Evolutionary conservation across 495 filamentous ascomycete genomes (phyloP), one percentile per base, ranked within the genome.

Genomic region (Xylaria venustula): DNA sequence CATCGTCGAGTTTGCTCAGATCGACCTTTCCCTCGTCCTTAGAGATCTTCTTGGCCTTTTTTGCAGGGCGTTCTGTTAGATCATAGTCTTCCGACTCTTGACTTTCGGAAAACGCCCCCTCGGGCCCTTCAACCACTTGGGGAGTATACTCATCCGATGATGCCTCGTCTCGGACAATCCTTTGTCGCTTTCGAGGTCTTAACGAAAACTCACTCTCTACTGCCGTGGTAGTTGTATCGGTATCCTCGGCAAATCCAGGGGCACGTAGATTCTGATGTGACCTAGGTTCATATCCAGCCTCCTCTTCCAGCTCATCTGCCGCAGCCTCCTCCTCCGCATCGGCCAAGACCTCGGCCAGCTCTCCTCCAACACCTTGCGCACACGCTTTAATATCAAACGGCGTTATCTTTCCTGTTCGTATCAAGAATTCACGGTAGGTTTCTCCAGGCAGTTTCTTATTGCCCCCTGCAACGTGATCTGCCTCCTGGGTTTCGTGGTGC

Each of bases 381-480:
- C 79, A 80, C 44, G 81, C 79, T 66, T 93, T 81, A 52, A 86
- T 87, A 2, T 92, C 88, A 60, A 98, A 98, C 0, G 94, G 94
- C 0, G 94, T 98, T 65, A 98, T 98, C 73, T 98, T 97, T 53
- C 94, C 94, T 0, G 93, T 98, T 6, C 94, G 84, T 34, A 98
- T 93, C 49, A 98, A 82, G 71, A 91, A 98, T 28, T 95, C 92
- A 48, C 93, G 84, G 52, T 90, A 85, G 14, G 82, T 91, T 75
- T 98, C 94, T 64, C 88, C 87, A 15, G 90, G 85, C 60, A 92
- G 71, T 53, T 83, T 84, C 12, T 72, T 67, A 19, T 69, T 72
- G 17, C 69, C 61, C 22, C 78, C 73, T 7, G 68, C 66, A 1
- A 66, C 67, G 17, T 75, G 71, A 11, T 79, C 79, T 46, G 84